phyloP scores from a whole-genome alignment of 306 rosid species.

The Gastrolobium villosum region DNA sequence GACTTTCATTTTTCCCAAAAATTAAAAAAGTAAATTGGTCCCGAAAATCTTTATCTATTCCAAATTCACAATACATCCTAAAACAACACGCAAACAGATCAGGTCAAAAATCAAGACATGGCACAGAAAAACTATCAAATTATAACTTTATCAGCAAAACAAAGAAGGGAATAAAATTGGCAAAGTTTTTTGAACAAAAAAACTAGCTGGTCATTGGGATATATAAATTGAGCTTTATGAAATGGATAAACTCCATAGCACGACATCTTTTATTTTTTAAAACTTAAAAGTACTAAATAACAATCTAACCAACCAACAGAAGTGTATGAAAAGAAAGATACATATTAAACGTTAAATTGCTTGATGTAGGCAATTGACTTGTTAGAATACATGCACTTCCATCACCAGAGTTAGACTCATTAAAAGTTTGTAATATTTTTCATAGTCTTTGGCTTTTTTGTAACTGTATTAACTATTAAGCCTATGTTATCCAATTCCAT shows the following conservation, averaged over 20 bases:
- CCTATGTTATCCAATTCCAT: slow-evolving; percentile 9
- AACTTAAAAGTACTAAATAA: not conserved
- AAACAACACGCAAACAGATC: slow-evolving; percentile 15
- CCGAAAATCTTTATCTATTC: not conserved
- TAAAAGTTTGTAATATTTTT: no score
- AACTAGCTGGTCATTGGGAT: not conserved
- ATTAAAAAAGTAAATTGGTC: slow-evolving; percentile 1
- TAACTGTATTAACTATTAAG: not conserved
- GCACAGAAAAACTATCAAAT: slow-evolving; percentile 18
- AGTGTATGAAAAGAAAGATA: not conserved
- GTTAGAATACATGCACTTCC: not conserved
- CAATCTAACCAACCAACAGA: not conserved
- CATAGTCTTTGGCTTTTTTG: no score
- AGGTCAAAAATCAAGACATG: slow-evolving; percentile 27
- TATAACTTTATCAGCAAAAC: slow-evolving; percentile 27
- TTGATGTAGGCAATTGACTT: no score
- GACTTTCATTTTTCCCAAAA: not conserved
- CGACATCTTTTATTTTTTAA: not conserved
- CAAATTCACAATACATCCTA: slow-evolving; percentile 2
- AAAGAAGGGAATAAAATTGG: slow-evolving; percentile 20
- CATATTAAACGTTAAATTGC: no score
- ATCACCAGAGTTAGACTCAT: not conserved
- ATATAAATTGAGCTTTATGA: not conserved
- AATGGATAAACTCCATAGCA: slow-evolving; percentile 11
- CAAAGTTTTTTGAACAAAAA: not conserved